phyloP scores from a whole-genome alignment of 805 yeast species.

The Candida saitoana region DNA sequence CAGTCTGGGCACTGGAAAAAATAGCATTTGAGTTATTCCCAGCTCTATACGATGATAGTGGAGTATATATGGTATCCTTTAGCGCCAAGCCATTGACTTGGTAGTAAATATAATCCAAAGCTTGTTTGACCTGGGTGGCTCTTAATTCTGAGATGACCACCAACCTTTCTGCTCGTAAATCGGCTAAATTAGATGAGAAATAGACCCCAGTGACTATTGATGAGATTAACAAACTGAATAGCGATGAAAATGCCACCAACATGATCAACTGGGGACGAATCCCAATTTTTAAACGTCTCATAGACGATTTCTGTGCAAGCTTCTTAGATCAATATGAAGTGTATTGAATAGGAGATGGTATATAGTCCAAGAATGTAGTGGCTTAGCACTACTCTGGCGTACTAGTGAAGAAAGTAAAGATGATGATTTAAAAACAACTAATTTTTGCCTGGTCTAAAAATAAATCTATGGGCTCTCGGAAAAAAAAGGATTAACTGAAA shows the following conservation, averaged over 20 bases:
- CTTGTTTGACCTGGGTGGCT: slow-evolving; percentile 73
- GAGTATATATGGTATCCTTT: slow-evolving; percentile 55
- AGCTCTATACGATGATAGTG: slow-evolving; percentile 61
- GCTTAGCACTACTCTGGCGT: background rate
- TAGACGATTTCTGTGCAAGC: slow-evolving; percentile 6
- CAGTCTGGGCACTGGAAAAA: slow-evolving; percentile 39
- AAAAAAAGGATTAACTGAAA: background rate
- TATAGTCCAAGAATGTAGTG: background rate
- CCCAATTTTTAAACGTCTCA: slow-evolving; percentile 51
- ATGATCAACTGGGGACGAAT: slow-evolving; percentile 72
- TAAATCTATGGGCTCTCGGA: background rate
- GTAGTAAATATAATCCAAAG: slow-evolving; percentile 57
- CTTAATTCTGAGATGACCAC: slow-evolving; percentile 77
- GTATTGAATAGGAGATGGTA: background rate
- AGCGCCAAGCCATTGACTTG: slow-evolving; percentile 65
- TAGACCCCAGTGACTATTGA: slow-evolving; percentile 73
- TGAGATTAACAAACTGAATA: slow-evolving; percentile 64
- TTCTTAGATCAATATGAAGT: background rate
- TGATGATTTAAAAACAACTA: background rate
- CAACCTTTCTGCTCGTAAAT: slow-evolving; percentile 64
- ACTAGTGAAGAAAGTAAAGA: background rate
- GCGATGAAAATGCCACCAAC: slow-evolving; percentile 64
- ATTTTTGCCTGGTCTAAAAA: background rate
- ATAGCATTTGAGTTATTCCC: slow-evolving; percentile 59
- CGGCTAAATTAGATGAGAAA: slow-evolving; percentile 58